These are phyloP conservation scores for Beauveria varroae DNA, from an alignment of 2,329 filamentous ascomycete genomes.

Conservation along the genomic window DNA sequence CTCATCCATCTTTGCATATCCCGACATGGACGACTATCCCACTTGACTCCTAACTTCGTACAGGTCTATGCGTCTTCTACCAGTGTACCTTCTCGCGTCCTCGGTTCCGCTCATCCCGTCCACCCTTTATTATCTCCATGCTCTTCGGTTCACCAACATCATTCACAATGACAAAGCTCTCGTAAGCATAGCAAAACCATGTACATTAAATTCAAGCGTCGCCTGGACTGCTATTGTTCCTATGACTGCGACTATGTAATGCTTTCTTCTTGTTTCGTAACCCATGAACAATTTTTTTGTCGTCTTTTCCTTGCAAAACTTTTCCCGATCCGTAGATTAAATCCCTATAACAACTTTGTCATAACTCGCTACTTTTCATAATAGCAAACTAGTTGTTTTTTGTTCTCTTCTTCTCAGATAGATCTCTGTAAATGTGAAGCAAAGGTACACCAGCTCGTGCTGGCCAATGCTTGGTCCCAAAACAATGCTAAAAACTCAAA, in stretches of 20 bases:
- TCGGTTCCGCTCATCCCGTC: background rate
- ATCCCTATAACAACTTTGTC: background rate
- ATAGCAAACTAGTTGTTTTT: background rate
- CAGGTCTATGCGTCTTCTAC: background rate
- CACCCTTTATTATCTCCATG: background rate
- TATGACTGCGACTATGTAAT: background rate
- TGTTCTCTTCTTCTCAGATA: background rate
- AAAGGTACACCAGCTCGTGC: background rate
- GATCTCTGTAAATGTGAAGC: background rate
- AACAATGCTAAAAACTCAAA: constrained; percentile 5
- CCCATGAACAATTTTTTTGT: background rate
- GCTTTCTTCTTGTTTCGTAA: background rate
- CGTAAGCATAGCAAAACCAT: background rate
- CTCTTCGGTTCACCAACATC: background rate
- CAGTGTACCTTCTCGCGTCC: background rate
- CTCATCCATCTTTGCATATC: background rate
- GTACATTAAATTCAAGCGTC: constrained; percentile 1
- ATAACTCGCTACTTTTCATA: background rate
- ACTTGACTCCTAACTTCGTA: background rate
- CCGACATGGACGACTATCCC: background rate
- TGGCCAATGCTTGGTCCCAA: background rate
- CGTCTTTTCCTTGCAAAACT: background rate
- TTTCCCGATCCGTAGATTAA: background rate
- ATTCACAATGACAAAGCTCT: background rate
- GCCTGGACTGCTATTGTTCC: background rate